phyloP scores from a whole-genome alignment of 208 protist genomes.

The Zelonia costaricensis region DNA sequence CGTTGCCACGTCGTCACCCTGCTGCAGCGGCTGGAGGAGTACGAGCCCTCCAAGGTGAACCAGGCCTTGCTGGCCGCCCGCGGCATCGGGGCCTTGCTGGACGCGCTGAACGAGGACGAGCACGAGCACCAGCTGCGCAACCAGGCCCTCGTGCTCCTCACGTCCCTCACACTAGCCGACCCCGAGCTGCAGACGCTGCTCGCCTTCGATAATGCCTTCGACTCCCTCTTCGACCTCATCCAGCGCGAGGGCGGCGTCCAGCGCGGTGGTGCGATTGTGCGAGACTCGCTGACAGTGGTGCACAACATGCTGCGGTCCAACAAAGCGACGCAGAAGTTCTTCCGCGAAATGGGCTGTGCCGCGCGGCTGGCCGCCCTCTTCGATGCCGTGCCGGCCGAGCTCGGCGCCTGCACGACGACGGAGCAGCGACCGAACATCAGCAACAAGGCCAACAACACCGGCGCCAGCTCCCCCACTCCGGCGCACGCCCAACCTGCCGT shows the following conservation, averaged over 20 bases:
- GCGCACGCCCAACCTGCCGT: slow-evolving; percentile 6
- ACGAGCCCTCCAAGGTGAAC: slow-evolving; percentile 51
- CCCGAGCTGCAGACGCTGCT: slow-evolving; percentile 78
- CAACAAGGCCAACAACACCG: not conserved
- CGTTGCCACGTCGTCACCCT: slow-evolving; percentile 64
- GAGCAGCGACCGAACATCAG: slow-evolving; percentile 8
- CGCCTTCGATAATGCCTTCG: slow-evolving; percentile 81
- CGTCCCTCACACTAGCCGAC: slow-evolving; percentile 64
- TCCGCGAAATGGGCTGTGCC: slow-evolving; percentile 78
- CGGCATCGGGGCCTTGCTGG: slow-evolving; percentile 54
- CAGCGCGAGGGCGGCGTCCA: slow-evolving; percentile 54
- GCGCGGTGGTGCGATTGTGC: slow-evolving; percentile 56
- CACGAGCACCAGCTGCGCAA: slow-evolving; percentile 45
- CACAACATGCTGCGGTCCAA: slow-evolving; percentile 86
- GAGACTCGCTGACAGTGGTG: slow-evolving; percentile 77
- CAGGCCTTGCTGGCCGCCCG: slow-evolving; percentile 59
- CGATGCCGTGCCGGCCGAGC: slow-evolving; percentile 31
- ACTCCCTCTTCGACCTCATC: slow-evolving; percentile 65
- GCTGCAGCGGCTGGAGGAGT: slow-evolving; percentile 68
- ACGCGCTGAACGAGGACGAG: slow-evolving; percentile 57
- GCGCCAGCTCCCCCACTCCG: not conserved
- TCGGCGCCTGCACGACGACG: slow-evolving; percentile 18
- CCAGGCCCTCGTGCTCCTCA: slow-evolving; percentile 63
- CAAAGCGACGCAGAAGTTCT: slow-evolving; percentile 84
- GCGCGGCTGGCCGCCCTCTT: slow-evolving; percentile 54